Conservation (phyloP, 805 yeast genomes). For the Yarrowia yakushimensis region DNA sequence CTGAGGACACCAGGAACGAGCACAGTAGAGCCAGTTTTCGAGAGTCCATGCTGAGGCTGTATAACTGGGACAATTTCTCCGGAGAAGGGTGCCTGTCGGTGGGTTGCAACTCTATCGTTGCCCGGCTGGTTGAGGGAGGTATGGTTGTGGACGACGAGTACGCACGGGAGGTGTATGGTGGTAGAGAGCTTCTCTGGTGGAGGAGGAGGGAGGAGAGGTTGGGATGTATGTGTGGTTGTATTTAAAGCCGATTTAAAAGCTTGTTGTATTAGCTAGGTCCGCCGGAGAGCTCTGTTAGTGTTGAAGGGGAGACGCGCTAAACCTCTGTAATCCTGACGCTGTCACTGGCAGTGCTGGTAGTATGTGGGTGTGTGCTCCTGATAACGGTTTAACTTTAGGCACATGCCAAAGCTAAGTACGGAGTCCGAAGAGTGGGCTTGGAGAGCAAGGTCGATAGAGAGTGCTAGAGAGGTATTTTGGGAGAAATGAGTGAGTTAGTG, state of each 20-base stretch:
- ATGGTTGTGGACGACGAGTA: neutral
- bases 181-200: neutral
- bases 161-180: neutral
- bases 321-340: neutral
- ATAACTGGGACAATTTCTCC: neutral
- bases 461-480: no score
- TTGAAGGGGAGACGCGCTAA: no score
- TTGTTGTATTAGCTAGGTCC: no score
- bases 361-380: neutral
- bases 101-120: constrained; percentile 17
- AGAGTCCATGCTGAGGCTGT: constrained; percentile 1
- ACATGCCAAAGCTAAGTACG: constrained; percentile 2
- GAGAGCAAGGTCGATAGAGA: no score
- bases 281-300: no score
- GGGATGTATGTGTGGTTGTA: no score
- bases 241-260: no score
- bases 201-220: no score
- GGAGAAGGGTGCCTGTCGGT: neutral
- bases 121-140: neutral
- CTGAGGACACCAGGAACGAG: constrained; percentile 30
- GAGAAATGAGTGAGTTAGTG: no score
- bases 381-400: constrained; percentile 2
- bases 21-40: constrained; percentile 26
- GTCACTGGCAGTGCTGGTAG: neutral
- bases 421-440: neutral